Evolutionary conservation across 2,329 filamentous ascomycete species (phyloP).

Genomic region (Alternaria longipes): DNA sequence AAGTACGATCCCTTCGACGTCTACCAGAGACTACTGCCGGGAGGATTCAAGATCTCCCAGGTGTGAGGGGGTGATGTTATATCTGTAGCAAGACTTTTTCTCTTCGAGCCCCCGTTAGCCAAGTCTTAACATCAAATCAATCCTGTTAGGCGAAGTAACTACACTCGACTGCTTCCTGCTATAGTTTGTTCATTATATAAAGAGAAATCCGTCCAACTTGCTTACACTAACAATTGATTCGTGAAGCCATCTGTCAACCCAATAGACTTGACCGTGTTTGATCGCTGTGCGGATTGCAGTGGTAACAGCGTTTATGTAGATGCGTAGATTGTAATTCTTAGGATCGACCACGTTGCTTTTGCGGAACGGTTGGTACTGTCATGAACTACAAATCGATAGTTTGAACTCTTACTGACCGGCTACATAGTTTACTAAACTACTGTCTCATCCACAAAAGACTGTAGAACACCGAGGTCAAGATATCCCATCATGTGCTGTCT

Average conservation of each 20-base stretch:
- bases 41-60: slow-evolving; percentile 52
- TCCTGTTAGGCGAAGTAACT: not conserved
- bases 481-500: not conserved
- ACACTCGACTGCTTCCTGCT: not conserved
- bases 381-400: no score
- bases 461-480: no score
- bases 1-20: slow-evolving; percentile 53
- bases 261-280: not conserved
- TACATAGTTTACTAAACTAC: no score
- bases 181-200: not conserved
- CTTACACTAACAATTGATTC: not conserved
- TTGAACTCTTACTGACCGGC: fast-evolving
- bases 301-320: not conserved
- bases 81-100: not conserved
- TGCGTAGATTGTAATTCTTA: no score
- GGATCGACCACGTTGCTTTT: not conserved
- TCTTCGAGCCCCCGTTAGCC: fast-evolving
- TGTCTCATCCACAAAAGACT: no score
- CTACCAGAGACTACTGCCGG: slow-evolving; percentile 52
- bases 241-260: not conserved
- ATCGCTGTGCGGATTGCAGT: not conserved
- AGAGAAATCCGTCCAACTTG: not conserved
- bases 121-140: not conserved
- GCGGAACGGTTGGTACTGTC: not conserved
- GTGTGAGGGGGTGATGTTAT: not conserved